Evolutionary conservation across 2,329 filamentous ascomycete genomes (phyloP), one percentile per base, ranked within the genome.

Genomic region (Colletotrichum zoysiae): DNA sequence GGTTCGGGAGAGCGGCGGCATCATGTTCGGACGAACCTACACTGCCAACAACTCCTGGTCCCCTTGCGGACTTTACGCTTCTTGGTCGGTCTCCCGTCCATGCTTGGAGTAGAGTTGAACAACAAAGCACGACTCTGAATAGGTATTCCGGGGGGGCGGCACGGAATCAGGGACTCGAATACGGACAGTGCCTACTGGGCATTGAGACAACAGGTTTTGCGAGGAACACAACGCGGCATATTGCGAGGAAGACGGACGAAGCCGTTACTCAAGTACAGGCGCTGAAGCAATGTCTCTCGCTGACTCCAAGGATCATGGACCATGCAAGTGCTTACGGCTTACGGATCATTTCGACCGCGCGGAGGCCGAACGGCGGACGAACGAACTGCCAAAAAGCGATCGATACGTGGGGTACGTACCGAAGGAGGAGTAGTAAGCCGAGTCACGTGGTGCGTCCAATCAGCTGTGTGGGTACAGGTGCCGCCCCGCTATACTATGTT

Each of bases 41-140:
- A 90, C 74, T 89, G 87, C 87, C 87, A 89, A 76, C 88, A 89
- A 67, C 86, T 88, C 38, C 79, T 81, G 0, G 88, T 89, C n/a
- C 88, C 88, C 65, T 88, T 89, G 30, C 86, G 84, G 30, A 87
- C 33, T 70, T 83, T 87, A 48, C 81, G 77, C 65, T 80, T 79
- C 74, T 81, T 83, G 9, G 59, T 30, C 20, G 70, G 65, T 14
- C 70, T 60, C 55, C 70, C 70, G 18, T 72, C 70, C 70, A 70
- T 72, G 26, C 26, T 40, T 38, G 7, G 18, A 42, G 50, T 40
- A 12, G 18, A 42, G 50, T 40, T 51, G 14, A 18, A 33, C 44
- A 8, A 42, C 18, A 12, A 60, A 33, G 18, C 6, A 40, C n/a
- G n/a, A 33, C 26, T 30, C 9, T 38, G 18, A 26, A 26, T 26